phyloP scores from a whole-genome alignment of 441 rosid species.

The Erodium chrysanthum region DNA sequence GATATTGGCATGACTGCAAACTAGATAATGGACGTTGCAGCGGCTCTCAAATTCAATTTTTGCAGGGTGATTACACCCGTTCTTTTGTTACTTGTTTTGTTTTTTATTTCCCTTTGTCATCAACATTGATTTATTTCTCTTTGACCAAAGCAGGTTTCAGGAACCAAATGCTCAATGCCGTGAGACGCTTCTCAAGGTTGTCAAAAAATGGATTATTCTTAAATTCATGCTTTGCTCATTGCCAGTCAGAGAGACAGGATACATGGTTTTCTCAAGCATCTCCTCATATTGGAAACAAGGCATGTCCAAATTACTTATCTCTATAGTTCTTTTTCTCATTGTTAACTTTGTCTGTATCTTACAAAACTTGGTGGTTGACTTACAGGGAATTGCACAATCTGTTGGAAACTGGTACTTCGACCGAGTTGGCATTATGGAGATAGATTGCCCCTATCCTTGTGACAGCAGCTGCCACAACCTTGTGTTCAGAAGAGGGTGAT shows the following conservation, averaged over 20 bases:
- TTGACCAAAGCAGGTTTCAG: constrained; percentile 22
- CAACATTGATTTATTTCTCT: not conserved
- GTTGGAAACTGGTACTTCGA: constrained; percentile 99
- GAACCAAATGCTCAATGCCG: constrained; percentile 25
- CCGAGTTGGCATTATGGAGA: constrained; percentile 45
- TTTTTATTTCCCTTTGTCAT: not conserved
- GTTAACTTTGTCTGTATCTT: constrained; percentile 23
- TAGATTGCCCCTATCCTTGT: constrained; percentile 49
- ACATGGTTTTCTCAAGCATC: constrained; percentile 28
- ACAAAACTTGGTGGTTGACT: constrained; percentile 5
- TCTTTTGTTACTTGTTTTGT: not conserved
- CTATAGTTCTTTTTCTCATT: not conserved
- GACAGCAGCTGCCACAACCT: constrained; percentile 13
- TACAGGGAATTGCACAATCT: constrained; percentile 80
- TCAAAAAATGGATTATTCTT: constrained; percentile 21
- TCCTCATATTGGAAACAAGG: constrained; percentile 26
- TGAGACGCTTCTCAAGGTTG: constrained; percentile 20
- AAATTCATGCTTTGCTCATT: constrained; percentile 32
- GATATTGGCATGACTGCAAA: constrained; percentile 75
- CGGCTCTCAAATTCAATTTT: constrained; percentile 45
- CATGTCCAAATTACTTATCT: not conserved
- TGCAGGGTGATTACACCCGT: constrained; percentile 47
- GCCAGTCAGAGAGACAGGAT: constrained; percentile 31
- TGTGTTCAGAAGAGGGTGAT: constrained; percentile 29
- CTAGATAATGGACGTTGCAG: constrained; percentile 63